Evolutionary conservation across 73 alveolate genomes (phyloP), one percentile per base, ranked within the genome.

Genomic region (Paramecium sexaurelia): DNA sequence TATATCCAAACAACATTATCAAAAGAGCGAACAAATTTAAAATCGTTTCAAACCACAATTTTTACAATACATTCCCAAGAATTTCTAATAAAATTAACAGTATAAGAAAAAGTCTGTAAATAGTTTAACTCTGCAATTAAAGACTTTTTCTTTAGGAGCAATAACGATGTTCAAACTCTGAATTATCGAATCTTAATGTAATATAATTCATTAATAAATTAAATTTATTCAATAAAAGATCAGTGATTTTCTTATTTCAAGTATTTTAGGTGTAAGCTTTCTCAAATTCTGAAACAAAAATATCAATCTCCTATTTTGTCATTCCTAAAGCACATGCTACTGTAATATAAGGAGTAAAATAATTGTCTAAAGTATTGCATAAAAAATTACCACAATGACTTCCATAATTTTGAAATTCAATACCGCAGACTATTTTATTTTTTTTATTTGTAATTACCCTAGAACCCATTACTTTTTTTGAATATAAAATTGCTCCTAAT

Each of bases 261-360:
- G 67, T 51, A 51, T 51, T 51, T 37, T 71, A n/a, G 15, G 19
- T 71, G 17, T 71, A 35, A 35, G 32, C 86, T 40, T 88, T 57
- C 55, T 69, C 57, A 15, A 69, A 88, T 71, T 88, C 55, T 68
- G 20, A 56, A 6, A 91, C 43, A 91, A 96, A 96, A 9, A 87
- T 78, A 75, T 96, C 96, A 32, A 98, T 95, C n/a, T 98, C 99
- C 68, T 94, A 94, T 67, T 91, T 93, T 51, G 94, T 92, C 82
- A 93, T 83, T n/a, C 99, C 99, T 67, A 98, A 95, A 0, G 99
- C 99, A 91, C 99, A 97, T n/a, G 99, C 99, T 43, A 93, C 93
- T 2, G 99, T 97, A 71, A 98, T 85, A 85, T 97, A 97, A 27
- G 99, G 98, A 3, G 95, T 69, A 87, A 97, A 93, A 92, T 97